Conservation (phyloP, 164 flowering plant species). For the Piper betle region DNA sequence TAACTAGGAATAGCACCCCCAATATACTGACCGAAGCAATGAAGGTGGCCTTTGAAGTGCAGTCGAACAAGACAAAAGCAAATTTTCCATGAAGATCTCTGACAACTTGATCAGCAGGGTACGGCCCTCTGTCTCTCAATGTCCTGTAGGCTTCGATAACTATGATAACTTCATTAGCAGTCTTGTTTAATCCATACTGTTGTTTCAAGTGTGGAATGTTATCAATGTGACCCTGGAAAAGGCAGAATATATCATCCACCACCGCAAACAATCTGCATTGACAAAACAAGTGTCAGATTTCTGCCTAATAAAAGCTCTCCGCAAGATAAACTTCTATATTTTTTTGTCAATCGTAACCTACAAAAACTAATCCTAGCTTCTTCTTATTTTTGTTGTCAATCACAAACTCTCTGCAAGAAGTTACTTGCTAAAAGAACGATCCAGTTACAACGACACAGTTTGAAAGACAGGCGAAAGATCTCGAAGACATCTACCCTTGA, state of each 20-base stretch:
- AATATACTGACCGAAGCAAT: constrained; percentile 51
- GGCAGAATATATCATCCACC: constrained; percentile 87
- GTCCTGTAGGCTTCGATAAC: constrained; percentile 91
- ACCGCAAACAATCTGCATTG: constrained; percentile 62
- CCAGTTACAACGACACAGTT: too few species aligned
- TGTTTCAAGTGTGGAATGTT: constrained; percentile 79
- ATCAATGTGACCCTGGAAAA: constrained; percentile 89
- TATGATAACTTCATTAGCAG: constrained; percentile 71
- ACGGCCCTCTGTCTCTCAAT: constrained; percentile 94
- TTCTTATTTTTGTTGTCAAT: too few species aligned
- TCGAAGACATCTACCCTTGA: too few species aligned
- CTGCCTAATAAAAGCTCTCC: neutral
- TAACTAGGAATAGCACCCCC: too few species aligned
- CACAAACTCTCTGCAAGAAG: too few species aligned
- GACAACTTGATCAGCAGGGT: constrained; percentile 82
- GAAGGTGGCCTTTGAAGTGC: constrained; percentile 45
- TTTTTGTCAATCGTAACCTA: neutral
- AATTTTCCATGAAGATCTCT: constrained; percentile 80
- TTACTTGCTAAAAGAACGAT: too few species aligned
- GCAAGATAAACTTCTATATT: neutral
- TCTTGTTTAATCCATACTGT: constrained; percentile 82
- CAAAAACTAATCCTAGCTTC: too few species aligned
- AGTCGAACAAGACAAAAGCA: constrained; percentile 67
- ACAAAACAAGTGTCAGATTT: neutral
- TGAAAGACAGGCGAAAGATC: too few species aligned